Evolutionary conservation across 257 asterid genomes (phyloP).

Genomic region (Cruciata laevipes): DNA sequence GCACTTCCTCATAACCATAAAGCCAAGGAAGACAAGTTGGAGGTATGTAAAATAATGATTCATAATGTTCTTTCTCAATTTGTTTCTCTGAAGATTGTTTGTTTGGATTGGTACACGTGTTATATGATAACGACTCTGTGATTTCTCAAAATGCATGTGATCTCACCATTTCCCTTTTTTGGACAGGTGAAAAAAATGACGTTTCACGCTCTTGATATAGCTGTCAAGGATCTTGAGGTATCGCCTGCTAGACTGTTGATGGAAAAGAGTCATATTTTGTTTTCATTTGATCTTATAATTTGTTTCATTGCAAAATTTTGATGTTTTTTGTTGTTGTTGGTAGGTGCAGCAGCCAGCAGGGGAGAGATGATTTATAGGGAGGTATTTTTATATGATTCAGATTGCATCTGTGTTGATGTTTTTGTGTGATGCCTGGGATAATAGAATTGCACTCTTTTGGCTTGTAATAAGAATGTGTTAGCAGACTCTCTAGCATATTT

Average conservation of each 20-base stretch:
- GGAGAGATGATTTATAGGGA: too few species aligned
- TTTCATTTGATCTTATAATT: not conserved
- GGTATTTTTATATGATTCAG: too few species aligned
- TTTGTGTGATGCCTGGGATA: too few species aligned
- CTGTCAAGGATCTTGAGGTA: not conserved
- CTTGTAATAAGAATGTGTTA: too few species aligned
- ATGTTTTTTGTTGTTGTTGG: not conserved
- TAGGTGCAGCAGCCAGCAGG: not conserved
- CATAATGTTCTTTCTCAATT: not conserved
- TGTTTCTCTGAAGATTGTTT: not conserved
- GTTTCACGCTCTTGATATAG: not conserved
- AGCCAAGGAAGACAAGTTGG: constrained; percentile 29
- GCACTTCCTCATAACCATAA: constrained; percentile 20
- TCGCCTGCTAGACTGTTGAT: not conserved
- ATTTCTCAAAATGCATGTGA: not conserved
- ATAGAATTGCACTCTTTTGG: too few species aligned
- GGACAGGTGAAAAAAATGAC: constrained; percentile 6
- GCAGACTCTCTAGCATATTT: too few species aligned
- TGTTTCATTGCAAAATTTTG: not conserved
- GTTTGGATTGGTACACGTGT: not conserved
- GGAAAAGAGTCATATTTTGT: not conserved
- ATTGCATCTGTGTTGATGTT: too few species aligned
- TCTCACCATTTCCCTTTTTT: not conserved
- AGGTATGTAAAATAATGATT: constrained; percentile 16
- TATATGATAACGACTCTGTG: not conserved